Conservation (phyloP, 1,139 yeast species). For the Entelexis sorbosivorans region DNA sequence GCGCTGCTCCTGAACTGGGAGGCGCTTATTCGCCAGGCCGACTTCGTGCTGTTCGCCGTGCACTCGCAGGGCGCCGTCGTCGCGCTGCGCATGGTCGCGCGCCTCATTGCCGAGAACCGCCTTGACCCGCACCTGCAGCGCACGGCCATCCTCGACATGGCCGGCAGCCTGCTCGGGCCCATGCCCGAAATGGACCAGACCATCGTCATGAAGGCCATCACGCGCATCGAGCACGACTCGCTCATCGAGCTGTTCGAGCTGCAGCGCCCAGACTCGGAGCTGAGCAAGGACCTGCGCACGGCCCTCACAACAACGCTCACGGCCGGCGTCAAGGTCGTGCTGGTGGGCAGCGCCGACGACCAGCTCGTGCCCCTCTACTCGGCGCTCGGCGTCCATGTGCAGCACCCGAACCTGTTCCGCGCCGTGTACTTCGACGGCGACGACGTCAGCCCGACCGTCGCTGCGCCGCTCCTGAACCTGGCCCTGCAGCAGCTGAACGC, state of each 20-base stretch:
- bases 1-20: constrained; percentile 62
- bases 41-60: constrained; percentile 75
- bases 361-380: constrained; percentile 89
- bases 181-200: constrained; percentile 81
- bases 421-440: constrained; percentile 82
- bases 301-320: constrained; percentile 54
- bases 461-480: constrained; percentile 41
- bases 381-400: constrained; percentile 66
- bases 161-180: constrained; percentile 90
- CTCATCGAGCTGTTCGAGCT: constrained; percentile 76
- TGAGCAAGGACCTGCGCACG: constrained; percentile 59
- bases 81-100: constrained; percentile 63
- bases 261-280: constrained; percentile 61
- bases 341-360: constrained; percentile 82
- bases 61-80: constrained; percentile 97
- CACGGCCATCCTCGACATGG: constrained; percentile 81
- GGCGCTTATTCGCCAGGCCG: constrained; percentile 61
- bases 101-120: constrained; percentile 58
- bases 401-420: constrained; percentile 81
- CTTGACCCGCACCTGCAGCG: constrained; percentile 13
- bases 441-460: constrained; percentile 42
- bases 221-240: constrained; percentile 82
- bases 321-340: constrained; percentile 64
- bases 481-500: constrained; percentile 33
- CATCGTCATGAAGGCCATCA: constrained; percentile 72